phyloP scores from a whole-genome alignment of 345 rosid genomes.

The Ricinus communis region DNA sequence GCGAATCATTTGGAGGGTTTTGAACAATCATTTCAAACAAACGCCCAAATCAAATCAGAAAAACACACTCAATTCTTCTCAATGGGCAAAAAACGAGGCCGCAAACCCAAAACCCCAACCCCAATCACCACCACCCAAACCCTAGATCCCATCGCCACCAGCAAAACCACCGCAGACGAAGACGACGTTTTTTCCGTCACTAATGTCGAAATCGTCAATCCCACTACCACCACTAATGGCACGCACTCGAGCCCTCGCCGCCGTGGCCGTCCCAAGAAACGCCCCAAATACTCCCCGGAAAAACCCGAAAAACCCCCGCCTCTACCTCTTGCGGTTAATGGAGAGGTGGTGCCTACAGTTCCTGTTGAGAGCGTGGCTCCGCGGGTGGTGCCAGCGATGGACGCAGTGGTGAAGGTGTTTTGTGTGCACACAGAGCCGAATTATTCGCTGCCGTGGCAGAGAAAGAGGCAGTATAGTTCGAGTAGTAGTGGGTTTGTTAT shows the following conservation, averaged over 20 bases:
- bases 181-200: slow-evolving; percentile 41
- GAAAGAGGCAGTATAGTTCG: slow-evolving; percentile 90
- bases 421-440: slow-evolving; percentile 96
- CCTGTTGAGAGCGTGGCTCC: slow-evolving; percentile 52
- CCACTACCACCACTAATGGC: slow-evolving; percentile 9
- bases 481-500: slow-evolving; percentile 85
- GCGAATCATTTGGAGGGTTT: no score
- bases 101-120: slow-evolving; percentile 39
- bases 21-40: no score
- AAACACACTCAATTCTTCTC: slow-evolving; percentile 32
- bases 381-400: slow-evolving; percentile 83
- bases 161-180: slow-evolving; percentile 14
- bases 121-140: slow-evolving; percentile 23
- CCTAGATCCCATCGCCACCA: slow-evolving; percentile 30
- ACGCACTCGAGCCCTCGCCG: slow-evolving; percentile 5
- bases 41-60: no score
- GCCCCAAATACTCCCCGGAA: slow-evolving; percentile 25
- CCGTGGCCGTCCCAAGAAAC: slow-evolving; percentile 48
- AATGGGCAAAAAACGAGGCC: slow-evolving; percentile 45
- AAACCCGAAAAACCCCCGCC: slow-evolving; percentile 34
- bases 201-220: slow-evolving; percentile 35
- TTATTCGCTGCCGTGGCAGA: slow-evolving; percentile 92
- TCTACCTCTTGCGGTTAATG: slow-evolving; percentile 22
- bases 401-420: slow-evolving; percentile 89
- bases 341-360: slow-evolving; percentile 22